These are phyloP conservation scores for Kregervanrija fluxuum DNA, from an alignment of 805 yeast genomes.

Conservation along the genomic window DNA sequence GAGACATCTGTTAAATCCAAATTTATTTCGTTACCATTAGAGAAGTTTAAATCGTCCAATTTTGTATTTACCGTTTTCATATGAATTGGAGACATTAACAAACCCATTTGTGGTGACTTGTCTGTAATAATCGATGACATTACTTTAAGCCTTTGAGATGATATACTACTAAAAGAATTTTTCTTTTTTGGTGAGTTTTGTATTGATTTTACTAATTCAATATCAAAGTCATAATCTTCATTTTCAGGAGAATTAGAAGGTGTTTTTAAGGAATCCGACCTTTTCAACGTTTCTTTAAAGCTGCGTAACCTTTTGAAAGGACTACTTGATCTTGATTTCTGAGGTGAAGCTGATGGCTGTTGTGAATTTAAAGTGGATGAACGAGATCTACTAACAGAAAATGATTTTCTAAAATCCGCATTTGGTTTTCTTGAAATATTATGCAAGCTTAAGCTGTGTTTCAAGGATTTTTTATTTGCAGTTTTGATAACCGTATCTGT, in stretches of 20 bases:
- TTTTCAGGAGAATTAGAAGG: neutral
- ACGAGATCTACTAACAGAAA: neutral
- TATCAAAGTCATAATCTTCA: slow-evolving; percentile 16
- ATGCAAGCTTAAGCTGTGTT: neutral
- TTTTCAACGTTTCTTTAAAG: slow-evolving; percentile 13
- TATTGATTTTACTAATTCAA: slow-evolving; percentile 20
- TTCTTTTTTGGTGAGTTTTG: slow-evolving; percentile 22
- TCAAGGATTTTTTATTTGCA: too few species aligned
- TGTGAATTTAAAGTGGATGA: neutral
- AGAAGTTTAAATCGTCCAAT: too few species aligned
- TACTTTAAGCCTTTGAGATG: slow-evolving; percentile 10
- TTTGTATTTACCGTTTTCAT: too few species aligned
- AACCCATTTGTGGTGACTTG: neutral
- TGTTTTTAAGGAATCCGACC: slow-evolving; percentile 1
- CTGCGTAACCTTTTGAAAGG: slow-evolving; percentile 22
- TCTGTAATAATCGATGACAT: slow-evolving; percentile 11
- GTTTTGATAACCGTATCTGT: too few species aligned
- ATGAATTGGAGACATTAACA: too few species aligned
- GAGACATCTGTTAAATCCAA: too few species aligned
- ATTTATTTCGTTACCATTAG: too few species aligned
- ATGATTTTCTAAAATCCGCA: neutral
- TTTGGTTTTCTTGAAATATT: neutral
- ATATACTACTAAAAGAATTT: neutral
- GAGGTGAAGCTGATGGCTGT: neutral
- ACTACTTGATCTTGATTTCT: slow-evolving; percentile 15